A percentile compares a stretch with the other conserved stretches of the same genome.
Evolutionary conservation across 2,329 filamentous ascomycete species (phyloP).

Genomic region (Aspergillus sp.): DNA sequence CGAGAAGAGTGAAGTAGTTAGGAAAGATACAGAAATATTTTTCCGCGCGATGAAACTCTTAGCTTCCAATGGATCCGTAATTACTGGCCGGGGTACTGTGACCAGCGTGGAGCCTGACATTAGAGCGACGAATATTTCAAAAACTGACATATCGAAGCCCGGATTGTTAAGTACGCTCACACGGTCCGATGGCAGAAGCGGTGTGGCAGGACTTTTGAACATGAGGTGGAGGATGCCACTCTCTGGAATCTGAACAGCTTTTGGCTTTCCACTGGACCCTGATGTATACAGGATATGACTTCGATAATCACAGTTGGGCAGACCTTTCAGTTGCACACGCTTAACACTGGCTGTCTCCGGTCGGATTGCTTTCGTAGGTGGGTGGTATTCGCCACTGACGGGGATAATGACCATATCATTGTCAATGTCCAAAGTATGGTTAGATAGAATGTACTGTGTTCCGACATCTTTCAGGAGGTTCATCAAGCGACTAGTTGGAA

Average conservation of each 20-base stretch:
- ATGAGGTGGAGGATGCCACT: slow-evolving; percentile 24
- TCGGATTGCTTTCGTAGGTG: background rate
- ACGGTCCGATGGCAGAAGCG: slow-evolving; percentile 15
- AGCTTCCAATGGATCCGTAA: slow-evolving; percentile 16
- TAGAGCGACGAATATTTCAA: slow-evolving; percentile 16
- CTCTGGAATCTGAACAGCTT: slow-evolving; percentile 75
- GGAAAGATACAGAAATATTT: slow-evolving; percentile 6
- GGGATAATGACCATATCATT: slow-evolving; percentile 3
- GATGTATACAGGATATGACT: slow-evolving; percentile 58
- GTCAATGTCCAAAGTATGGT: background rate
- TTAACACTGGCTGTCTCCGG: background rate
- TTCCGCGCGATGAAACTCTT: slow-evolving; percentile 8
- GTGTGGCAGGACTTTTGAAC: slow-evolving; percentile 7
- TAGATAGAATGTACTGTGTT: slow-evolving; percentile 4
- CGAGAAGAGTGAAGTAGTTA: slow-evolving; percentile 13
- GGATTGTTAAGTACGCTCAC: slow-evolving; percentile 18
- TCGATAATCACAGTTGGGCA: slow-evolving; percentile 6
- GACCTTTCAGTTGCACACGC: background rate
- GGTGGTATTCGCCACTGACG: background rate
- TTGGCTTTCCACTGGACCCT: slow-evolving; percentile 70
- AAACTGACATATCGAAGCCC: slow-evolving; percentile 19
- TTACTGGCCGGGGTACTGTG: slow-evolving; percentile 6
- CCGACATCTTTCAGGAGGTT: slow-evolving; percentile 7
- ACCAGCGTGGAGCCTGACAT: slow-evolving; percentile 16
- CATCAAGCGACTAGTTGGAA: slow-evolving; percentile 4